Evolutionary conservation across 768 basidiomycete species (phyloP).

Genomic region (Xerocomellus intermedius): DNA sequence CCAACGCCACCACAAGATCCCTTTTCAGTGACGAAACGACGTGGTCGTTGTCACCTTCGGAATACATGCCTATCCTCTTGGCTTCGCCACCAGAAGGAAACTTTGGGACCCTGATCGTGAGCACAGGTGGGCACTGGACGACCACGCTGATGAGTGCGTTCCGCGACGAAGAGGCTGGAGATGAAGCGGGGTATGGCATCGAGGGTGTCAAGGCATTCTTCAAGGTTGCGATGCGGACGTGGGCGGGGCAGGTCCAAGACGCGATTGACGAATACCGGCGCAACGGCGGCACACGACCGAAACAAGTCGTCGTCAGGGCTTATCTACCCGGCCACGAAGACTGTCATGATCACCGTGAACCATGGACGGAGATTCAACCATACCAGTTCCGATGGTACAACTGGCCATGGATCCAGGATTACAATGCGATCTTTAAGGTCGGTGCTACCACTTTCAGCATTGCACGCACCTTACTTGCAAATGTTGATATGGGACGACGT

Average conservation of each 20-base stretch:
- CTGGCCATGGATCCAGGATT: constrained; percentile 59
- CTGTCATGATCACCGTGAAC: constrained; percentile 48
- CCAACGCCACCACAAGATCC: constrained; percentile 27
- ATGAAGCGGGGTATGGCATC: constrained; percentile 46
- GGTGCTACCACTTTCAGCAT: constrained; percentile 2
- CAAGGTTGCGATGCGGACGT: constrained; percentile 51
- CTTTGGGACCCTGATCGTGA: constrained; percentile 61
- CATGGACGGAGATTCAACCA: constrained; percentile 47
- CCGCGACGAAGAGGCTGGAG: constrained; percentile 30
- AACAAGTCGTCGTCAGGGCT: constrained; percentile 55
- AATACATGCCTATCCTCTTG: constrained; percentile 53
- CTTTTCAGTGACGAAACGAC: constrained; percentile 56
- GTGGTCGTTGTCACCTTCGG: constrained; percentile 53
- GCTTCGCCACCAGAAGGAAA: constrained; percentile 44
- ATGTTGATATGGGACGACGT: background rate
- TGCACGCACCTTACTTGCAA: background rate
- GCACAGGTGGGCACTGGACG: constrained; percentile 72
- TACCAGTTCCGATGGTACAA: constrained; percentile 56
- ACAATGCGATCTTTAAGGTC: constrained; percentile 61
- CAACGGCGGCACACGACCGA: constrained; percentile 26
- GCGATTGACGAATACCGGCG: constrained; percentile 37
- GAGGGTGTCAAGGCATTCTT: constrained; percentile 57
- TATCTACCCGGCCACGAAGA: constrained; percentile 68
- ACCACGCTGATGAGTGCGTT: constrained; percentile 49
- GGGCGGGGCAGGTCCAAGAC: constrained; percentile 52